These are phyloP conservation scores for Malus orientalis DNA, from an alignment of 306 rosid genomes.

Conservation along the genomic window DNA sequence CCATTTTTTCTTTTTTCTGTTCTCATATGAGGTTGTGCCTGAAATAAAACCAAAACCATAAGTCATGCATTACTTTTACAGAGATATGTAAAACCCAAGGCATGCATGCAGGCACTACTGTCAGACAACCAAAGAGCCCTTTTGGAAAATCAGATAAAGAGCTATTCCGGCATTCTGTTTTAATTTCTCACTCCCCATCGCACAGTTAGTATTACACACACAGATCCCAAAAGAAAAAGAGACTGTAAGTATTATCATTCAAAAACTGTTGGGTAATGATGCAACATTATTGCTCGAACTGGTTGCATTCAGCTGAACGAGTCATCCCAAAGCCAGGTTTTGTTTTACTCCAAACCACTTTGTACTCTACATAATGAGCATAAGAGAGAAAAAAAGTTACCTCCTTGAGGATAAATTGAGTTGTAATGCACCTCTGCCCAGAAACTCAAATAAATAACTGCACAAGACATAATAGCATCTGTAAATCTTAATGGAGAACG, in stretches of 20 bases:
- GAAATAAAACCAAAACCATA: conserved; percentile 17
- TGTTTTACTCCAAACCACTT: not conserved
- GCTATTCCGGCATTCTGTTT: not conserved
- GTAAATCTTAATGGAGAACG: not conserved
- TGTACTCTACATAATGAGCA: not conserved
- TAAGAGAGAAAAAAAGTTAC: conserved; percentile 28
- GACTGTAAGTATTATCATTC: not conserved
- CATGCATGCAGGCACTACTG: not conserved
- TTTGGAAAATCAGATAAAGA: not conserved
- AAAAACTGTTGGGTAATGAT: not conserved
- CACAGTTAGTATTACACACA: not conserved
- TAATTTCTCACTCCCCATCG: not conserved
- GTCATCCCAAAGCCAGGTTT: not conserved
- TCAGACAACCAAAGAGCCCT: not conserved
- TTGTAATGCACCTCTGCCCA: conserved; percentile 99
- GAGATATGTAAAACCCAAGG: not conserved
- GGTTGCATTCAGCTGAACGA: not conserved
- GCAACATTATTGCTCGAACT: not conserved
- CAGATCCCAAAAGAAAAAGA: not conserved
- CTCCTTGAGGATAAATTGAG: conserved; percentile 81
- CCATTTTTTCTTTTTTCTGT: conserved; percentile 70
- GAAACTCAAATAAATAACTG: conserved; percentile 83
- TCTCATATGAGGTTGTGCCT: conserved; percentile 49
- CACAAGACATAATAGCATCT: conserved; percentile 8
- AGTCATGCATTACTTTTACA: not conserved